Conservation (phyloP, 192 early-diverging fungal species). For the Thamnidium elegans region DNA sequence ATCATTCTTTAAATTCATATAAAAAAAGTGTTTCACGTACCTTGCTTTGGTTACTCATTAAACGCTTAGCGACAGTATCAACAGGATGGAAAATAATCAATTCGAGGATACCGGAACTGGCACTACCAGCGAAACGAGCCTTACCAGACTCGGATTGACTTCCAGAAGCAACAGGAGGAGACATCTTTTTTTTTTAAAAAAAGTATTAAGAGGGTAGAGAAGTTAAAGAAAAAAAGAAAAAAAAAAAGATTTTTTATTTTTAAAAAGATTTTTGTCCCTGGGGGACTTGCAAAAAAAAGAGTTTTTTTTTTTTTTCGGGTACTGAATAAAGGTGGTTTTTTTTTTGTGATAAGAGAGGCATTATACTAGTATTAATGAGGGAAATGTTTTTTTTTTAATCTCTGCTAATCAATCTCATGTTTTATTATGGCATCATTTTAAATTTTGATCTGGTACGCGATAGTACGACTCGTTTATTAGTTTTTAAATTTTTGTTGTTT, state of each 20-base stretch:
- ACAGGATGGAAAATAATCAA: constrained; percentile 97
- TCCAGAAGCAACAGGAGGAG: constrained; percentile 51
- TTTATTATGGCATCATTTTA: too few species aligned
- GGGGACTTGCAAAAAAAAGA: constrained; percentile 1
- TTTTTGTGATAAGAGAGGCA: too few species aligned
- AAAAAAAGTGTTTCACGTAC: constrained; percentile 42
- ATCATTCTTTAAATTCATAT: not conserved
- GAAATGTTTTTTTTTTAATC: too few species aligned
- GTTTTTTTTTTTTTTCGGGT: not conserved
- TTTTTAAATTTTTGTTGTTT: too few species aligned
- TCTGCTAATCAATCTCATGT: too few species aligned
- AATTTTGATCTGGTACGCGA: too few species aligned
- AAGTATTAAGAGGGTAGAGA: not conserved
- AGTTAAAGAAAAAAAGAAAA: not conserved
- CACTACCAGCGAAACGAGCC: constrained; percentile 89
- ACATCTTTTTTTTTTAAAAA: constrained; percentile 29
- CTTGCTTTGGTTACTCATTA: constrained; percentile 92
- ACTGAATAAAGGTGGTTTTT: too few species aligned
- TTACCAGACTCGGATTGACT: constrained; percentile 83
- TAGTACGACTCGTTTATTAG: too few species aligned
- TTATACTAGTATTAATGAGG: too few species aligned
- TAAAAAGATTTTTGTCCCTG: constrained; percentile 6
- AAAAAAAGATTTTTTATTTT: constrained; percentile 4
- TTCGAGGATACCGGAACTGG: constrained; percentile 90
- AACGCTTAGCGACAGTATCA: constrained; percentile 96